These are phyloP conservation scores for Neocallimastix lanati DNA, from an alignment of 192 early-diverging fungal species.

Conservation along the genomic window DNA sequence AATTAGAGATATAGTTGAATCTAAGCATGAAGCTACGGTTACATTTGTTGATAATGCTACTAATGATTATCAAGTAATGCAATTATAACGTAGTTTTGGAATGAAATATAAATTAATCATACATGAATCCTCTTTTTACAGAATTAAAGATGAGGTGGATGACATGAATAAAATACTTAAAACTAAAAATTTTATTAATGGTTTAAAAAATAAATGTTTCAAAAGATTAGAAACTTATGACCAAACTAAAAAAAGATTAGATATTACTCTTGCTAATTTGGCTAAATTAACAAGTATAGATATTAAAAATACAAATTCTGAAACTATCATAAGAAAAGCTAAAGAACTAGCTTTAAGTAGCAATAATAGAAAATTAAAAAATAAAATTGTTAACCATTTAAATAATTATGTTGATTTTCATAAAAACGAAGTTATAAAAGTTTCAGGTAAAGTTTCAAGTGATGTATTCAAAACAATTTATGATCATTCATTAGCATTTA, in stretches of 20 bases:
- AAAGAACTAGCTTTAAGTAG: not conserved
- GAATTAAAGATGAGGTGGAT: not conserved
- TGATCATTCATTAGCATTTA: no score
- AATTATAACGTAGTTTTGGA: not conserved
- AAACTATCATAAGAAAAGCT: not conserved
- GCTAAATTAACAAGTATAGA: not conserved
- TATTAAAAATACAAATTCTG: not conserved
- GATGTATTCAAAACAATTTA: no score
- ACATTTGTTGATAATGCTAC: not conserved
- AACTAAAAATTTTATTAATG: not conserved
- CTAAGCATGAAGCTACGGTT: not conserved
- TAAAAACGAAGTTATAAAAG: no score
- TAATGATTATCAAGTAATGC: not conserved
- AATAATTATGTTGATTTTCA: no score
- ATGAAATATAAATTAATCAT: not conserved
- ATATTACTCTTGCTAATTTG: not conserved
- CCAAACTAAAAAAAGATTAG: not conserved
- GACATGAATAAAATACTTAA: not conserved
- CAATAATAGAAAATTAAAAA: not conserved
- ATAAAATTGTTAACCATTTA: not conserved
- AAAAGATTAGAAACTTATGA: not conserved
- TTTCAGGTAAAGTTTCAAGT: no score
- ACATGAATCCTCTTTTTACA: not conserved
- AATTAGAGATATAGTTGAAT: not conserved
- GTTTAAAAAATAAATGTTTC: not conserved